These are phyloP conservation scores for Cercospora sp. DNA, from an alignment of 2,329 filamentous ascomycete species.

Conservation along the genomic window DNA sequence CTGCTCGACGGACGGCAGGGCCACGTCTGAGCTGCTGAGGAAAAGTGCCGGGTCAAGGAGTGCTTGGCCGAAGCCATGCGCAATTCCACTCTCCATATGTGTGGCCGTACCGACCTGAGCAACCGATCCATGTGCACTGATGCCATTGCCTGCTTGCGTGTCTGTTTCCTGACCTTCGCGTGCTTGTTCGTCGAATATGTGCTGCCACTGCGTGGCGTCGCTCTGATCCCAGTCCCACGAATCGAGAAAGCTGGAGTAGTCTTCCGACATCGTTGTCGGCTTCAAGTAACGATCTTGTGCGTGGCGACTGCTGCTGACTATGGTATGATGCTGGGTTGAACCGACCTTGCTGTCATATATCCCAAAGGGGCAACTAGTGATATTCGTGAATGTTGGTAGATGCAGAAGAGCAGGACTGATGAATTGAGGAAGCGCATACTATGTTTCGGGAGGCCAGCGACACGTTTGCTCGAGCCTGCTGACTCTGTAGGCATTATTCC, in stretches of 20 bases:
- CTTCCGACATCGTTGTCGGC: neutral
- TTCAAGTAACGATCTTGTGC: neutral
- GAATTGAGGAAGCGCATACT: neutral
- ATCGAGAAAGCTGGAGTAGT: conserved; percentile 1
- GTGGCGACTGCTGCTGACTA: neutral
- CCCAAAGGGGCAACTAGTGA: neutral
- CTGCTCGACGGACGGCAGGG: conserved; percentile 10
- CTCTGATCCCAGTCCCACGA: neutral
- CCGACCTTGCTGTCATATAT: neutral
- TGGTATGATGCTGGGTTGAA: neutral
- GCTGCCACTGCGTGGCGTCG: conserved; percentile 6
- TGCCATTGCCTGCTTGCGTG: neutral
- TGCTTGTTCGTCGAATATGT: conserved; percentile 4
- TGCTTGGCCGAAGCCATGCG: neutral
- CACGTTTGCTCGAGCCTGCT: conserved; percentile 6
- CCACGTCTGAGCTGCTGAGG: conserved; percentile 1
- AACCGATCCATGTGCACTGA: neutral
- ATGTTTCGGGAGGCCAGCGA: neutral
- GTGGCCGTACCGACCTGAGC: neutral
- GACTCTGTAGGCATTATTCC: neutral
- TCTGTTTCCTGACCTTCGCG: neutral
- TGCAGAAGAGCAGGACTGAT: neutral
- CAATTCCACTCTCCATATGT: conserved; percentile 5
- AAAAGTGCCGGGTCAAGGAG: conserved; percentile 3
- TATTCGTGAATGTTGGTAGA: neutral